Percentiles rank a stretch among this genome's conserved stretches.
Conservation (phyloP, 2,329 filamentous ascomycete species). For the Fusarium burgessii region DNA sequence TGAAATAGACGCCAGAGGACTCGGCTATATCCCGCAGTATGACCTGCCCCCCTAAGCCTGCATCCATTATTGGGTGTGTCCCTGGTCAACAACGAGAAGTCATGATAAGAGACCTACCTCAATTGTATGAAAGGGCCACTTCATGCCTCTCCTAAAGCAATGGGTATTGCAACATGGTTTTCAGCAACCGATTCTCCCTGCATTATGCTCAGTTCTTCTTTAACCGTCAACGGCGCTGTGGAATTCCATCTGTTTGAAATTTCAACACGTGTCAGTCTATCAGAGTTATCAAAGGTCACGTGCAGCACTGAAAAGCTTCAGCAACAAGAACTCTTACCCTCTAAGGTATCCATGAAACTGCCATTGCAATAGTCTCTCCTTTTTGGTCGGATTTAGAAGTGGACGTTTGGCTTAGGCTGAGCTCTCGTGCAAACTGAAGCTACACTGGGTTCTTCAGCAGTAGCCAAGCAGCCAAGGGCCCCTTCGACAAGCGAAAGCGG, state of each 20-base stretch:
- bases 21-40: slow-evolving; percentile 27
- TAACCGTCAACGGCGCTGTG: background rate
- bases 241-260: background rate
- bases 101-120: slow-evolving; percentile 6
- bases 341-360: background rate
- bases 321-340: background rate
- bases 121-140: slow-evolving; percentile 19
- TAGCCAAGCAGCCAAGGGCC: background rate
- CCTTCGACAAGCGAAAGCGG: background rate
- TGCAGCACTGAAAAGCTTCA: background rate
- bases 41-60: slow-evolving; percentile 9
- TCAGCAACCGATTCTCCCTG: background rate
- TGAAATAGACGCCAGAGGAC: slow-evolving; percentile 24
- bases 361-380: background rate
- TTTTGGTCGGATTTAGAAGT: background rate
- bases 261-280: slow-evolving; percentile 8
- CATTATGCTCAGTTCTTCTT: background rate
- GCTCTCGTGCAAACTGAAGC: background rate
- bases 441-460: background rate
- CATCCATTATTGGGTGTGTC: slow-evolving; percentile 20
- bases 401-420: background rate
- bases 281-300: slow-evolving; percentile 5
- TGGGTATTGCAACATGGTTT: no score
- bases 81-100: slow-evolving; percentile 2
- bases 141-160: background rate